Conservation (phyloP, 495 filamentous ascomycete species). For the Thermothielavioides terrestris region DNA sequence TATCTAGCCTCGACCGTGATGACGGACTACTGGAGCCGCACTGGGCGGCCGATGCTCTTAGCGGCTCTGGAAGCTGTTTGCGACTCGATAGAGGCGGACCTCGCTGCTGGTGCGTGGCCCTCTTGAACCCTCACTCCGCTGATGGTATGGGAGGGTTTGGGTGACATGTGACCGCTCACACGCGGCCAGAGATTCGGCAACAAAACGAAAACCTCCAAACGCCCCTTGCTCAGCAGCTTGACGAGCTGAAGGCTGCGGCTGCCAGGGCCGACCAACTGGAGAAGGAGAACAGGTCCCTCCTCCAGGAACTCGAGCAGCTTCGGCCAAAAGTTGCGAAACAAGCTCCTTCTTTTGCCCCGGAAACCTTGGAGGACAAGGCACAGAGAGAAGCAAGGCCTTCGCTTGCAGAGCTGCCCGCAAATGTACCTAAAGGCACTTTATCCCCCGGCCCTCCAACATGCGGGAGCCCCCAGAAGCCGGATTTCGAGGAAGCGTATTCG, state of each 20-base stretch:
- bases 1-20: background rate
- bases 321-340: constrained; percentile 7
- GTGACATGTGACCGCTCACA: constrained; percentile 2
- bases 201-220: constrained; percentile 11
- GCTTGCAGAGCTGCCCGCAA: constrained; percentile 16
- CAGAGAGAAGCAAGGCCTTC: background rate
- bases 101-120: constrained; percentile 27
- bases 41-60: constrained; percentile 31
- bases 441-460: background rate
- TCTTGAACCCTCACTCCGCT: background rate
- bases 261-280: constrained; percentile 21
- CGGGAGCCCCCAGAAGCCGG: background rate
- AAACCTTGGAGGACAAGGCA: background rate
- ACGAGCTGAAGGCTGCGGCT: constrained; percentile 19
- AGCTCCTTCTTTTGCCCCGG: background rate
- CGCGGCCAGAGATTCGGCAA: constrained; percentile 13
- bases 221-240: constrained; percentile 20
- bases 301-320: constrained; percentile 25
- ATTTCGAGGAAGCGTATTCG: constrained; percentile 19
- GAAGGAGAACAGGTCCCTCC: constrained; percentile 29
- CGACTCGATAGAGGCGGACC: constrained; percentile 29
- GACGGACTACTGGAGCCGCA: constrained; percentile 35
- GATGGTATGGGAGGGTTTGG: background rate
- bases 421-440: constrained; percentile 9
- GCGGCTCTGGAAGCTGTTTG: constrained; percentile 33